Evolutionary conservation across 2,329 filamentous ascomycete genomes (phyloP).

Genomic region (Endoconidiophora laricicola): DNA sequence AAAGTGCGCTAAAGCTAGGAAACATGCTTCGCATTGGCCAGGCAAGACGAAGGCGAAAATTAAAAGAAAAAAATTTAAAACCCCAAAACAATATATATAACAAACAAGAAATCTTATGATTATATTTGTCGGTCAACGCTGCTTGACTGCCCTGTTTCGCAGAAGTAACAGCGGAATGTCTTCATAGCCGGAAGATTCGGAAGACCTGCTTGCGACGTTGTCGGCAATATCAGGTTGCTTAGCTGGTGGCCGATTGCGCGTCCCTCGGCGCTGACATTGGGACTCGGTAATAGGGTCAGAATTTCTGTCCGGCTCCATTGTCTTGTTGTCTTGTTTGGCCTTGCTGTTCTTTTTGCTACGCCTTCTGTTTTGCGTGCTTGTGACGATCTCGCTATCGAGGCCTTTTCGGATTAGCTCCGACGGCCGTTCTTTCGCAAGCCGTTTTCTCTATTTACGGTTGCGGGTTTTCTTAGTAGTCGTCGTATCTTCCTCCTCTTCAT

Average conservation of each 20-base stretch:
- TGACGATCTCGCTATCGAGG: neutral
- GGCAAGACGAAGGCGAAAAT: too few species aligned
- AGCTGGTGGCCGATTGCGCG: too few species aligned
- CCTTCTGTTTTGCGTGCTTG: neutral
- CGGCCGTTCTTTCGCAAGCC: slow-evolving; percentile 1
- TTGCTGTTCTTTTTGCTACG: neutral
- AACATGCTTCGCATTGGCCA: too few species aligned
- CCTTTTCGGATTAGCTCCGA: neutral
- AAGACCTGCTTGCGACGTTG: neutral
- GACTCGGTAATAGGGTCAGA: too few species aligned
- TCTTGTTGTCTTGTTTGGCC: too few species aligned
- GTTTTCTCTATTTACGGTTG: slow-evolving; percentile 29
- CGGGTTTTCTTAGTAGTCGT: slow-evolving; percentile 44
- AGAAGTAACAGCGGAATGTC: slow-evolving; percentile 5
- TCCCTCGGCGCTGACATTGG: too few species aligned
- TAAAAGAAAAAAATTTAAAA: too few species aligned
- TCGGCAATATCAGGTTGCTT: too few species aligned
- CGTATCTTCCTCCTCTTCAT: slow-evolving; percentile 64
- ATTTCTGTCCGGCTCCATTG: too few species aligned
- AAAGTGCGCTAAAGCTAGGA: too few species aligned
- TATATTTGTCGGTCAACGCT: neutral
- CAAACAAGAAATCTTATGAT: too few species aligned
- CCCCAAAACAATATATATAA: neutral
- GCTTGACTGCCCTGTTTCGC: neutral
- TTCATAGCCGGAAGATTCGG: neutral